These are phyloP conservation scores for Leucosporidium scottii DNA, from an alignment of 768 basidiomycete genomes.

Conservation along the genomic window DNA sequence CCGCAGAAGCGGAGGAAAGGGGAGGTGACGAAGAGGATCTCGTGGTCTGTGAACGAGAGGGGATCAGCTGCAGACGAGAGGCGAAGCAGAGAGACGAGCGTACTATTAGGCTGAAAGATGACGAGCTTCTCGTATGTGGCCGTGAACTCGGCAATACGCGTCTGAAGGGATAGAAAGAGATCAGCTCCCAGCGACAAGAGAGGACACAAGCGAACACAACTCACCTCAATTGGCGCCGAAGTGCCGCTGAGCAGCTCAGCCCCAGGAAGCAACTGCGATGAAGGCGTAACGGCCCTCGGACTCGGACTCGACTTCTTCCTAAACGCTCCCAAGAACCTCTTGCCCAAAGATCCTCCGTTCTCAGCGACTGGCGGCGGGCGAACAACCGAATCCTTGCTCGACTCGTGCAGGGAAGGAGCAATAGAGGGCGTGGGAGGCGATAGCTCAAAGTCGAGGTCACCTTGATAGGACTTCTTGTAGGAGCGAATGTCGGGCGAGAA, in stretches of 20 bases:
- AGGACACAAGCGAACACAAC: background rate
- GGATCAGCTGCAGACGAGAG: too few species aligned
- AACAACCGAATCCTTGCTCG: background rate
- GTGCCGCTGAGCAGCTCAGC: background rate
- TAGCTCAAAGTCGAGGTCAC: too few species aligned
- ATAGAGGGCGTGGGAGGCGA: background rate
- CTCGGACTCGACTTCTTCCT: background rate
- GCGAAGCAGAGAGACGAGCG: background rate
- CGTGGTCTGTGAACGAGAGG: background rate
- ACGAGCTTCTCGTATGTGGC: slow-evolving; percentile 18
- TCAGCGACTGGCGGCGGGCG: background rate
- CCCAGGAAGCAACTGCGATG: background rate
- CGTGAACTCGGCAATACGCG: slow-evolving; percentile 6
- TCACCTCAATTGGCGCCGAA: background rate
- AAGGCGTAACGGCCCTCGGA: background rate
- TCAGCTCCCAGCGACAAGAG: background rate
- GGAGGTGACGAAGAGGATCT: slow-evolving; percentile 18
- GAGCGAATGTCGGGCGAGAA: background rate
- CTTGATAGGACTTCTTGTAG: background rate
- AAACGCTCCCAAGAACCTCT: background rate
- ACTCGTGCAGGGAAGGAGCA: background rate
- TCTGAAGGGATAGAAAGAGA: background rate
- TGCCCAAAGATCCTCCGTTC: background rate
- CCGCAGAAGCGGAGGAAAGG: slow-evolving; percentile 21
- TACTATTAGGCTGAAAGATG: slow-evolving; percentile 13